Percentiles rank a stretch among this genome's conserved stretches.
Evolutionary conservation across 179 eudicot genomes (phyloP).

Genomic region (Amaranthus tricolor): DNA sequence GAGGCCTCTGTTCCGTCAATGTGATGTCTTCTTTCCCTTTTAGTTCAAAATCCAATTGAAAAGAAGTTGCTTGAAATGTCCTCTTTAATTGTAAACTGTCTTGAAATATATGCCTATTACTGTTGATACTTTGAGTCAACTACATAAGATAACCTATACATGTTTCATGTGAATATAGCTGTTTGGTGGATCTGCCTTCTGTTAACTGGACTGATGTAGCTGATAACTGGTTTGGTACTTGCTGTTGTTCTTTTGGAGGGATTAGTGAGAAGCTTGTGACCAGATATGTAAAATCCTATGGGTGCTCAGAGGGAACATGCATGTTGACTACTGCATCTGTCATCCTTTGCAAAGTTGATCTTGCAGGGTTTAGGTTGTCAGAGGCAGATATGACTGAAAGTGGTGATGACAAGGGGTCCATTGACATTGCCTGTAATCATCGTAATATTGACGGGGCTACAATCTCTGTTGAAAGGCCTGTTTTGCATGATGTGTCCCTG

Average conservation of each 20-base stretch:
- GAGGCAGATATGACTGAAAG: constrained; percentile 14
- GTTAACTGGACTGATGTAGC: constrained; percentile 90
- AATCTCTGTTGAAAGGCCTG: background rate
- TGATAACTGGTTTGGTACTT: constrained; percentile 96
- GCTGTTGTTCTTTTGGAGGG: constrained; percentile 96
- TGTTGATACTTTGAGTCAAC: background rate
- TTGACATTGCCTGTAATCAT: constrained; percentile 4
- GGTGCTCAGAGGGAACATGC: constrained; percentile 60
- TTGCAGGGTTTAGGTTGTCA: constrained; percentile 39
- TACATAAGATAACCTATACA: background rate
- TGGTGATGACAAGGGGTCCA: constrained; percentile 15
- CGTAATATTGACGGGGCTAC: background rate
- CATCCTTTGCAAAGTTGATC: constrained; percentile 63
- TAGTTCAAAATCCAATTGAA: background rate
- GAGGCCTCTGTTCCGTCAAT: background rate
- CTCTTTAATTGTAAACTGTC: background rate
- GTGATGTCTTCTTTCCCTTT: background rate
- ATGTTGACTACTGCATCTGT: constrained; percentile 57
- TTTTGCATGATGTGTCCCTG: constrained; percentile 4
- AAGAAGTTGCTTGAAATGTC: background rate
- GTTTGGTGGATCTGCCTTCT: constrained; percentile 84
- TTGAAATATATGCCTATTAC: constrained; percentile 3
- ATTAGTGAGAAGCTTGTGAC: constrained; percentile 75
- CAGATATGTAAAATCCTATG: constrained; percentile 61
- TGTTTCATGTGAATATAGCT: constrained; percentile 38